Percentiles rank a stretch among this genome's conserved stretches.
Conservation (phyloP, 768 basidiomycete genomes). For the Leucocoprinus leucothites region DNA sequence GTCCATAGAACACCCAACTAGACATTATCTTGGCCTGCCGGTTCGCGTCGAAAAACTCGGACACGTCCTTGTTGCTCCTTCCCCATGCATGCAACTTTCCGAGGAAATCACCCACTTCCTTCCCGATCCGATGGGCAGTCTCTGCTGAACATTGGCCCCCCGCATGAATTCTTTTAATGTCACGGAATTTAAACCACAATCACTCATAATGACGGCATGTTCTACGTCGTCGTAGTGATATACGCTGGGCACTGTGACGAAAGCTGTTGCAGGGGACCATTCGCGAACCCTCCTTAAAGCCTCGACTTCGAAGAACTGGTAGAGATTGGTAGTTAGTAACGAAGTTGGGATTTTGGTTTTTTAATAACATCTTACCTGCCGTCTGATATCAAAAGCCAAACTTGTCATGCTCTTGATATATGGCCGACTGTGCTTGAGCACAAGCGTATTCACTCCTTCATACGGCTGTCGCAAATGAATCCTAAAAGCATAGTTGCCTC, state of each 20-base stretch:
- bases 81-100: slow-evolving; percentile 49
- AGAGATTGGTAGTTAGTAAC: background rate
- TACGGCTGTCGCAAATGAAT: slow-evolving; percentile 39
- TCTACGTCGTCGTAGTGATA: slow-evolving; percentile 45
- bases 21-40: slow-evolving; percentile 37
- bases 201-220: slow-evolving; percentile 61
- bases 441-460: slow-evolving; percentile 41
- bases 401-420: slow-evolving; percentile 29
- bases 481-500: slow-evolving; percentile 56
- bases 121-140: slow-evolving; percentile 43
- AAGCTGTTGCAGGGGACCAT: slow-evolving; percentile 30
- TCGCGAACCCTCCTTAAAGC: slow-evolving; percentile 44
- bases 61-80: slow-evolving; percentile 24
- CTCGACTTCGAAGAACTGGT: slow-evolving; percentile 39
- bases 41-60: slow-evolving; percentile 35
- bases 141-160: slow-evolving; percentile 25
- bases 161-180: slow-evolving; percentile 41
- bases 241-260: slow-evolving; percentile 48
- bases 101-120: slow-evolving; percentile 54
- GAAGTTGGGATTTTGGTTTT: background rate
- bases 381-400: slow-evolving; percentile 30
- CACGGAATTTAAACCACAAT: slow-evolving; percentile 40
- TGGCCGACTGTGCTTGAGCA: slow-evolving; percentile 57
- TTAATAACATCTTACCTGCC: slow-evolving; percentile 43
- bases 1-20: slow-evolving; percentile 40